A percentile compares a stretch with the other conserved stretches of the same genome.
These are phyloP conservation scores for Anisogramma anomala DNA, from an alignment of 2,329 filamentous ascomycete species.

Conservation along the genomic window DNA sequence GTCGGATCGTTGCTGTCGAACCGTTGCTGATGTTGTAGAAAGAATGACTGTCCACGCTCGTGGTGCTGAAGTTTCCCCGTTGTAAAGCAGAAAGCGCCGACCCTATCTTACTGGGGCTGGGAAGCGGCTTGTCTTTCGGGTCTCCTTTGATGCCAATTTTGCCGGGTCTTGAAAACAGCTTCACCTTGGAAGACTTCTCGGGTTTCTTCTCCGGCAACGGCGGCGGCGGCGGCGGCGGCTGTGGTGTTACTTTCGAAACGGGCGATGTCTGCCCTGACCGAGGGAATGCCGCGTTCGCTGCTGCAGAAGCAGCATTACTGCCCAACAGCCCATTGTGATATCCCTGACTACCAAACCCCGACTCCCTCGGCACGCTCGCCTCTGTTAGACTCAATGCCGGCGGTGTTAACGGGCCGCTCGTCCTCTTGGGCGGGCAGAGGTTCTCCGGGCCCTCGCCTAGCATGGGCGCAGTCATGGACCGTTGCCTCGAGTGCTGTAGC, in stretches of 20 bases:
- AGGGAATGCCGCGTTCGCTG: conserved; percentile 64
- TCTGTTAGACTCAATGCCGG: conserved; percentile 54
- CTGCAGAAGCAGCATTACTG: conserved; percentile 51
- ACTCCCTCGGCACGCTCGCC: conserved; percentile 50
- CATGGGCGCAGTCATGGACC: conserved; percentile 62
- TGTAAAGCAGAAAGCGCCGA: conserved; percentile 56
- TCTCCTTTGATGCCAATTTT: conserved; percentile 64
- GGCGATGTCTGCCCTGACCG: conserved; percentile 47
- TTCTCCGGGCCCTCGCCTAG: conserved; percentile 34
- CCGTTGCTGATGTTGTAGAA: conserved; percentile 67
- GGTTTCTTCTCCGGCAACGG: conserved; percentile 47
- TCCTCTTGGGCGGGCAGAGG: conserved; percentile 26
- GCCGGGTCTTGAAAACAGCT: conserved; percentile 67
- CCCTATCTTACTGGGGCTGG: conserved; percentile 61
- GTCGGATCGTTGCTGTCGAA: conserved; percentile 65
- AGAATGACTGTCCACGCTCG: conserved; percentile 57
- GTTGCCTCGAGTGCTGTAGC: conserved; percentile 44
- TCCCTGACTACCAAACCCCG: conserved; percentile 35
- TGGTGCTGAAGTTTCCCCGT: conserved; percentile 58
- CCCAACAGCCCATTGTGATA: conserved; percentile 53
- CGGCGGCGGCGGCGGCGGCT: conserved; percentile 27
- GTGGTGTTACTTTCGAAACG: conserved; percentile 23
- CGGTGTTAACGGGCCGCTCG: conserved; percentile 44
- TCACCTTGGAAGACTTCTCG: conserved; percentile 63
- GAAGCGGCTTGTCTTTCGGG: conserved; percentile 51